These are phyloP conservation scores for Eutreptiella sp. DNA, from an alignment of 208 protist genomes.

Conservation along the genomic window DNA sequence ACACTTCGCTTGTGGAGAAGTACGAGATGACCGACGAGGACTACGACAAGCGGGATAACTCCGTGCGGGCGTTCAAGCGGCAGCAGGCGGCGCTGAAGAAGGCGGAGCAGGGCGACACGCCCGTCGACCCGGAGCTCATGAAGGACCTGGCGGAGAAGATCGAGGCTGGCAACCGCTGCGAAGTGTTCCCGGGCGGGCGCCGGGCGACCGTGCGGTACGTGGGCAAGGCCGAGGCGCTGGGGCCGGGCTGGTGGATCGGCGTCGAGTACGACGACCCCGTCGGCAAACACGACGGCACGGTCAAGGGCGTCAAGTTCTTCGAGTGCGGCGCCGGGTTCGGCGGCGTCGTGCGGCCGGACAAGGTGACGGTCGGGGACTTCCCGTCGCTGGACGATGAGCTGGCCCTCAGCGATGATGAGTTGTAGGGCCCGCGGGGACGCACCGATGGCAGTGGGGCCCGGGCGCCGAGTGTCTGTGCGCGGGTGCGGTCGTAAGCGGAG, in stretches of 20 bases:
- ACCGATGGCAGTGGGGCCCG: not conserved
- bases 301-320: constrained; percentile 80
- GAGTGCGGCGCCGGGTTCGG: constrained; percentile 64
- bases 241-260: constrained; percentile 78
- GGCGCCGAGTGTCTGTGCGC: not conserved
- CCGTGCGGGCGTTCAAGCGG: constrained; percentile 63
- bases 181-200: constrained; percentile 64
- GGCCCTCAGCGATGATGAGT: constrained; percentile 9
- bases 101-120: constrained; percentile 48
- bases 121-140: constrained; percentile 54
- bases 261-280: constrained; percentile 87
- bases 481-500: not conserved
- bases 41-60: constrained; percentile 71
- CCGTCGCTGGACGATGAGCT: constrained; percentile 65
- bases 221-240: constrained; percentile 62
- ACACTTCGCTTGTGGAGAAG: constrained; percentile 78
- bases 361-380: constrained; percentile 77
- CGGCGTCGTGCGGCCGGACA: constrained; percentile 70
- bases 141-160: constrained; percentile 60
- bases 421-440: not conserved
- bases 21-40: constrained; percentile 79
- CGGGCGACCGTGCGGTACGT: constrained; percentile 74
- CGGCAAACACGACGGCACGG: constrained; percentile 83
- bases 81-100: constrained; percentile 60
- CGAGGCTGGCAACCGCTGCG: constrained; percentile 68